A percentile compares a stretch with the other conserved stretches of the same genome.
phyloP scores from a whole-genome alignment of 2,329 filamentous ascomycete species.

The Trichoderma semiorbis region DNA sequence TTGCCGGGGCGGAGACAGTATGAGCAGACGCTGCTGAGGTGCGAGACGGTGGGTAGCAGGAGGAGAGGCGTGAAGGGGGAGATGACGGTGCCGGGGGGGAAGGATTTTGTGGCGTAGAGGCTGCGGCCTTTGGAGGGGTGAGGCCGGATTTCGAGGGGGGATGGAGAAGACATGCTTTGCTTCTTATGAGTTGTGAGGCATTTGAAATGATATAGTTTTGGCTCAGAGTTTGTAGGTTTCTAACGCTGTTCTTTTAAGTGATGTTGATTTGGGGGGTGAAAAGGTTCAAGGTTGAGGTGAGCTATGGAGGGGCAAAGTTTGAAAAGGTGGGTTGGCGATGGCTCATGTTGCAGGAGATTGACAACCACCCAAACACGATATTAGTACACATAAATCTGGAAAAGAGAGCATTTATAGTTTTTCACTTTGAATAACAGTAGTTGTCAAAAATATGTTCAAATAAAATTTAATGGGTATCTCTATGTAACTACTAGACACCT shows the following conservation, averaged over 20 bases:
- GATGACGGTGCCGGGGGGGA: conserved; percentile 45
- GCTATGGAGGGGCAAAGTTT: conserved; percentile 2
- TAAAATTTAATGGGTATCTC: conserved; percentile 3
- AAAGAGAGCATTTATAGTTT: no score
- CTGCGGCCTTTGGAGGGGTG: conserved; percentile 42
- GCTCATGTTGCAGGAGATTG: background rate
- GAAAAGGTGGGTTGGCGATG: background rate
- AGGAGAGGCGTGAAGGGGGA: conserved; percentile 43
- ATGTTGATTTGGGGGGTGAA: background rate
- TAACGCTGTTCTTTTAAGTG: background rate
- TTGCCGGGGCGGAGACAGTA: conserved; percentile 42
- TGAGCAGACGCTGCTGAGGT: conserved; percentile 44
- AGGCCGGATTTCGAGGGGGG: conserved; percentile 27
- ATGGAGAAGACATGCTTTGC: background rate
- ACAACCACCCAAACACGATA: background rate
- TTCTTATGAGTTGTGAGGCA: background rate
- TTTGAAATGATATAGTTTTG: background rate
- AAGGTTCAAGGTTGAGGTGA: background rate
- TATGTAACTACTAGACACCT: background rate
- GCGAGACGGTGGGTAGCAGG: conserved; percentile 45
- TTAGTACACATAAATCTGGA: background rate
- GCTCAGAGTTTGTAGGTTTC: no score
- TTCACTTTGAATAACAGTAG: background rate
- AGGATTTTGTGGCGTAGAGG: conserved; percentile 41
- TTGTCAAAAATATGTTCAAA: background rate